A percentile compares a stretch with the other conserved stretches of the same genome.
Conservation (phyloP, 1,139 yeast species). For the Candida sojae region DNA sequence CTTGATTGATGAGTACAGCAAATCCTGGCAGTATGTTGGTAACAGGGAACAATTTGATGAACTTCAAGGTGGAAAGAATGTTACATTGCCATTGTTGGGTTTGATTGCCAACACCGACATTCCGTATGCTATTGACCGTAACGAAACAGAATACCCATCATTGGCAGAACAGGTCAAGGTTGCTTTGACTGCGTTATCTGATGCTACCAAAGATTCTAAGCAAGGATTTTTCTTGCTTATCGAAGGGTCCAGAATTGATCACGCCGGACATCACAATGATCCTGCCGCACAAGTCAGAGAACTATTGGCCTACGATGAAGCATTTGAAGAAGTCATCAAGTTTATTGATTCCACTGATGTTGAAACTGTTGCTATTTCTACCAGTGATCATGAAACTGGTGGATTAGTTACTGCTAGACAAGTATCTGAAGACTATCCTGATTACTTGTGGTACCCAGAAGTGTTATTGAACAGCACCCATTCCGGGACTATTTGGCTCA, state of each 20-base stretch:
- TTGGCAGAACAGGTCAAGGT: constrained; percentile 71
- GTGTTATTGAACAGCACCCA: constrained; percentile 67
- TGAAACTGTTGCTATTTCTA: constrained; percentile 73
- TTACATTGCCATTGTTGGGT: constrained; percentile 71
- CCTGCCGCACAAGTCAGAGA: constrained; percentile 50
- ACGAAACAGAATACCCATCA: constrained; percentile 59
- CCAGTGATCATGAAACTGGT: constrained; percentile 93
- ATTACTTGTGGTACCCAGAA: constrained; percentile 80
- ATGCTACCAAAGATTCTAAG: constrained; percentile 24
- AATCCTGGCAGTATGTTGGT: constrained; percentile 64
- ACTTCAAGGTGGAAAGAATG: constrained; percentile 53
- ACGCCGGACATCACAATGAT: constrained; percentile 88
- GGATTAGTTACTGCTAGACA: constrained; percentile 79
- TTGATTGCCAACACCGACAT: constrained; percentile 70
- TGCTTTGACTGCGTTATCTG: constrained; percentile 64
- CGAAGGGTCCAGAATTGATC: constrained; percentile 77
- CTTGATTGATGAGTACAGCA: constrained; percentile 59
- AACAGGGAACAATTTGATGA: constrained; percentile 57
- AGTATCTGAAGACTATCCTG: constrained; percentile 40
- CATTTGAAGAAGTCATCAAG: constrained; percentile 67
- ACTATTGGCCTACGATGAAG: constrained; percentile 64
- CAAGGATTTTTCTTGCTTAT: constrained; percentile 80
- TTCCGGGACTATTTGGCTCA: constrained; percentile 68
- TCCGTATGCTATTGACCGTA: constrained; percentile 79
- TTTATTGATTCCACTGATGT: constrained; percentile 64